phyloP scores from a whole-genome alignment of 306 rosid genomes.

The Styphnolobium japonicum region DNA sequence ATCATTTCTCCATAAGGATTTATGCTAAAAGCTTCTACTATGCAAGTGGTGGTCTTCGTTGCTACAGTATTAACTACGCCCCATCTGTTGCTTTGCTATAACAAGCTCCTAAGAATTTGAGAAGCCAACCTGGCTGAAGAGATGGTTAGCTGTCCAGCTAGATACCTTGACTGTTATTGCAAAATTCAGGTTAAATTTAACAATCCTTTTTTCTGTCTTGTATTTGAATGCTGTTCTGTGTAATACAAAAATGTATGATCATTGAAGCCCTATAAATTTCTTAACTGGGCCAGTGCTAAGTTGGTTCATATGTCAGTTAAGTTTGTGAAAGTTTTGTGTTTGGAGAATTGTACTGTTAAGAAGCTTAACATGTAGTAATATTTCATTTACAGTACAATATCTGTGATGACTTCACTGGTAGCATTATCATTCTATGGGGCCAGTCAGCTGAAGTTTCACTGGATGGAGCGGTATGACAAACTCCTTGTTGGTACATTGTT shows the following conservation, averaged over 20 bases:
- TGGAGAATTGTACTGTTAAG: neutral
- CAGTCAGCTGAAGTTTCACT: conserved; percentile 92
- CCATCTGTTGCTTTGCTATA: neutral
- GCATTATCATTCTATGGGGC: conserved; percentile 97
- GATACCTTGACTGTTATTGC: neutral
- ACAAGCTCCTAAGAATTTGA: neutral
- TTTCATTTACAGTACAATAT: conserved; percentile 72
- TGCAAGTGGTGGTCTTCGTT: neutral
- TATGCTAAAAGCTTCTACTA: neutral
- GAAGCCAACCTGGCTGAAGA: neutral
- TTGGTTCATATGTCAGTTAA: conserved; percentile 11
- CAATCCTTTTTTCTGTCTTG: neutral
- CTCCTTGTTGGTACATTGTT: conserved; percentile 90
- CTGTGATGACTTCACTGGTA: conserved; percentile 96
- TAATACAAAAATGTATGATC: neutral
- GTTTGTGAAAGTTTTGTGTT: conserved; percentile 14
- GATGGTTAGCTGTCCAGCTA: neutral
- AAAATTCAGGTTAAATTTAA: neutral
- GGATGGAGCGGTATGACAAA: conserved; percentile 96
- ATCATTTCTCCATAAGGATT: no score
- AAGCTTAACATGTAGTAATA: neutral
- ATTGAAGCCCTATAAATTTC: neutral
- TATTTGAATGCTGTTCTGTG: neutral
- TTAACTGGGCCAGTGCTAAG: no score
- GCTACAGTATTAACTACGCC: neutral